phyloP scores from a whole-genome alignment of 305 asterid genomes.

The Fraxinus nigra region DNA sequence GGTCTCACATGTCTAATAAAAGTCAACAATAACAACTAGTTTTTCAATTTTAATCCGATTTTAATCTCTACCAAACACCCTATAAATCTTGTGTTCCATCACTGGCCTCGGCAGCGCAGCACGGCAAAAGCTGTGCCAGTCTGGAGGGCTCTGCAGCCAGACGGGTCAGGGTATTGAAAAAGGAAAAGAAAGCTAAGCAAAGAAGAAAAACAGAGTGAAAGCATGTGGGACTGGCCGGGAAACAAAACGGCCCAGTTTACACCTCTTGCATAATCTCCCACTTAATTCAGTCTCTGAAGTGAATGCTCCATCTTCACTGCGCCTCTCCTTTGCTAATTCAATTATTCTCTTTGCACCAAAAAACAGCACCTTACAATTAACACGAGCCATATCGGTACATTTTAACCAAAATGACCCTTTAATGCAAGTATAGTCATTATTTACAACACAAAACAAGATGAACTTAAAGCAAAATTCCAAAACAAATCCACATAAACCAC shows the following conservation, averaged over 20 bases:
- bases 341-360: slow-evolving; percentile 32
- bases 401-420: neutral
- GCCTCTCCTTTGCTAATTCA: slow-evolving; percentile 35
- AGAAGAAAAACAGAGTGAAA: neutral
- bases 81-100: neutral
- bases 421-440: neutral
- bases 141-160: neutral
- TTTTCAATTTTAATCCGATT: too few species aligned
- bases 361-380: neutral
- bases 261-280: neutral
- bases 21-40: too few species aligned
- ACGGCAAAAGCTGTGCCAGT: neutral
- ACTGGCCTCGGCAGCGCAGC: neutral
- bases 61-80: too few species aligned
- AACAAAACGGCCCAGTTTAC: neutral
- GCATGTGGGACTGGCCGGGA: neutral
- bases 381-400: neutral
- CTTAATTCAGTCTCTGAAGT: slow-evolving; percentile 39
- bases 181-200: neutral
- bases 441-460: neutral
- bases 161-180: neutral
- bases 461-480: neutral
- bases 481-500: neutral
- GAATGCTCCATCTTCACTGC: slow-evolving; percentile 24
- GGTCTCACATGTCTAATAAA: too few species aligned